Conservation (phyloP, 1,284 basidiomycete species). For the Trametes sp. region DNA sequence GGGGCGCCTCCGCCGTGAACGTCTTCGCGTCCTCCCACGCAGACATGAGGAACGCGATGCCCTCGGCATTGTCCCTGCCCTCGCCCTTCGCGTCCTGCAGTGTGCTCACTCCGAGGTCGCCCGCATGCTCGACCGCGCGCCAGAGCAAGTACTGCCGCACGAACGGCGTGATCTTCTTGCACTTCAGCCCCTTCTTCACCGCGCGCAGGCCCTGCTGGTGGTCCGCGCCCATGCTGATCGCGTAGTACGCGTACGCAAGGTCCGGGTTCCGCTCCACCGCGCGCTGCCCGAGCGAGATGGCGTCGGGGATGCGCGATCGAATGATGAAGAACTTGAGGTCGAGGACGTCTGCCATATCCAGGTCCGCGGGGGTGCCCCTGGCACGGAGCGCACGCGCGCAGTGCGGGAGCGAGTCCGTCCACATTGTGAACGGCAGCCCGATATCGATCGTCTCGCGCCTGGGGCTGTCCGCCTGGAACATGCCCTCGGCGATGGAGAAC, state of each 20-base stretch:
- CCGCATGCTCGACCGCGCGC: constrained; percentile 65
- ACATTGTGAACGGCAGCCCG: constrained; percentile 66
- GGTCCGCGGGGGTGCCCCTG: constrained; percentile 46
- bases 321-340: constrained; percentile 65
- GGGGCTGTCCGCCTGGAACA: constrained; percentile 54
- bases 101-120: constrained; percentile 56
- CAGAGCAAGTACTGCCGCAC: constrained; percentile 56
- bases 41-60: constrained; percentile 60
- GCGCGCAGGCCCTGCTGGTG: constrained; percentile 48
- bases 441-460: constrained; percentile 46
- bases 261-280: constrained; percentile 59
- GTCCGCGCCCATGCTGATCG: constrained; percentile 50
- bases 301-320: constrained; percentile 52
- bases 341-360: constrained; percentile 62
- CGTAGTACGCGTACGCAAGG: constrained; percentile 65
- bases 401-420: constrained; percentile 60
- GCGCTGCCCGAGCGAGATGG: constrained; percentile 51
- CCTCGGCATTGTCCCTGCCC: constrained; percentile 60
- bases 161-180: constrained; percentile 40
- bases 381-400: constrained; percentile 60
- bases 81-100: constrained; percentile 53
- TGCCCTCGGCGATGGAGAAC: constrained; percentile 63
- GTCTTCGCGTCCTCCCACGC: constrained; percentile 65
- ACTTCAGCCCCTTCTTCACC: constrained; percentile 65
- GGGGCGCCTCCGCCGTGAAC: constrained; percentile 62